Base-by-base conservation (phyloP, 345 rosid genomes). In the Arabidopsis arenosa region DNA sequence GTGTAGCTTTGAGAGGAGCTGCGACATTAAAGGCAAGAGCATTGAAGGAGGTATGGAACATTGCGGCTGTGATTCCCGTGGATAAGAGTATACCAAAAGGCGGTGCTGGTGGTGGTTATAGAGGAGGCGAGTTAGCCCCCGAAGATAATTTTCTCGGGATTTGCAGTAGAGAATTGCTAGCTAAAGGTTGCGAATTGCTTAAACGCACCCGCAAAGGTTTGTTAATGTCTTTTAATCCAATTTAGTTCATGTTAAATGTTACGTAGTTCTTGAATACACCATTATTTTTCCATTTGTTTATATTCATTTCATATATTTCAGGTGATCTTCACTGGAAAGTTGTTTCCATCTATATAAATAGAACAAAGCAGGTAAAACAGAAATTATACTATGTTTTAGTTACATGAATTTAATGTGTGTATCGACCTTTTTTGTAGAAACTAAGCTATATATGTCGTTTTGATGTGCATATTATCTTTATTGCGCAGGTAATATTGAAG, bases 301-400 rank as follows among this genome's bases (percentile, higher is more conserved):
- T 63, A 75, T 76, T 41, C 10, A 2, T 41, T 63, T 45, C 11
- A 26, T 54, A 40, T 28, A 21, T 64, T 63, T 65, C 90, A 95
- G 99, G 99, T 49, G 99, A 92, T 78, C 96, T 95, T 53, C 99
- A 92, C 78, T 89, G 92, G 99, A 95, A 95, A 79, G 68, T 90
- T 59, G 98, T 95, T 32, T 92, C 97, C 7, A 93, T 95, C 70
- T 95, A 92, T 65, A 80, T 92, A 66, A 95, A 92, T 84, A 83
- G 79, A 81, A 70, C 83, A 85, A 90, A 90, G 48, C 97, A 92
- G 94, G 99, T 93, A 76, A 23, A 55, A 7, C 15, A 8, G 11
- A 12, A 36, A n/a, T 28, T 26, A 13, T 70, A 17, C 36, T 37
- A 9, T 72, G 5, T 9, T 8, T 12, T 59, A 45, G 45, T 32